Base-by-base conservation (phyloP, 2,329 filamentous ascomycete genomes). In the Scolecobasidium constrictum region DNA sequence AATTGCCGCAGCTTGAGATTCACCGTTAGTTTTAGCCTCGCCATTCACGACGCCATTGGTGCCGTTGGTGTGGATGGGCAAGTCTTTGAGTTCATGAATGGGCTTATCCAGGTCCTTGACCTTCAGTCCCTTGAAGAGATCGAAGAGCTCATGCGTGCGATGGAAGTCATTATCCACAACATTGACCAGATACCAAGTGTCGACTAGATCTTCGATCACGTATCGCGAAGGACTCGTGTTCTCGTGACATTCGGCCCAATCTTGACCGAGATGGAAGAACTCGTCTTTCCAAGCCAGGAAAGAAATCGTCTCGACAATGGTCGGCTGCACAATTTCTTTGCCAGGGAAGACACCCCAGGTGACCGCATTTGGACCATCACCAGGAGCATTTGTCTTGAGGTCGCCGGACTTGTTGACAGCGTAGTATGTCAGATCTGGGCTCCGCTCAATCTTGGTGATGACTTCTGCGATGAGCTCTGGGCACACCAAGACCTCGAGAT, bases 111-210 rank as follows among this genome's bases (percentile, higher is more conserved):
- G 65, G 47, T 79, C 74, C 36, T 76, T 65, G n/a, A 85, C 77
- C 47, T 74, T 61, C 3, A 98, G 71, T 18, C 78, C 86, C 13
- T 88, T 75, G 59, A 98, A 92, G 19, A 96, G 70, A 36, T 83
- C 75, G 60, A 94, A 96, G 52, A 98, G 83, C 43, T 79, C 81
- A 41, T 78, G 73, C 43, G 77, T 78, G 53, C 86, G 73, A 60
- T 94, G 86, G 78, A 98, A 98, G 61, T 98, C 87, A 57, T 98
- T 98, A 69, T 98, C 87, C 20, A 98, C 86, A 53, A 98, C 94
- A 58, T 98, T 98, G 52, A 98, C 76, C 46, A 98, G 70, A 58
- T 87, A 90, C 87, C 90, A 98, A 41, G 78, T 79, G 47, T 90
- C 80, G 77, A 95, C 92, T 47, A 96, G 72, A 42, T 75, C 72